Evolutionary conservation across 2,329 filamentous ascomycete genomes (phyloP), one percentile per base, ranked within the genome.

Genomic region (Pseudogymnoascus sp.): DNA sequence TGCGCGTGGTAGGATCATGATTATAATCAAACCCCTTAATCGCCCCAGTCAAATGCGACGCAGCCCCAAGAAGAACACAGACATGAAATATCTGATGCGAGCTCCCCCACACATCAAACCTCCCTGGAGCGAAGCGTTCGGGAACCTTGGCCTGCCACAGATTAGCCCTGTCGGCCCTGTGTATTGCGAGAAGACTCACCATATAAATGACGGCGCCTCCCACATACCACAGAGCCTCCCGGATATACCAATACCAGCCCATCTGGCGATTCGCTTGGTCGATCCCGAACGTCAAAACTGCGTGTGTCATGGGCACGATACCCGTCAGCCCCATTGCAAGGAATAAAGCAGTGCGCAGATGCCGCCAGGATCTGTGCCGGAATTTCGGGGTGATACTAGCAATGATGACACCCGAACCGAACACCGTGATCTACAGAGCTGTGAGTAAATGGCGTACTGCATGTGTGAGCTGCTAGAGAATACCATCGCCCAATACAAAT

Each of bases 401-500:
- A 53, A 53, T 53, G 25, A 53, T 53, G 11, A 53, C 43, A 8
- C 43, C 43, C 22, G 43, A 53, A 12, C 43, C 43, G n/a, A 53
- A 53, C 25, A 53, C 43, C n/a, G 43, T 53, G 43, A 53, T 53
- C 43, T 53, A 25, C 25, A 53, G 43, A 50, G n/a, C 43, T 18
- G 43, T 53, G 43, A 53, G 43, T 53, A 53, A 11, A 33, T n/a
- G n/a, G 43, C 8, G 43, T 11, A 9, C n/a, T 30, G 28, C 8
- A 7, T 47, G 6, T 28, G 12, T 47, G 22, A 28, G 41, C 41
- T 15, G 6, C 9, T n/a, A 53, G 43, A 53, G 25, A 25, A 11
- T 53, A 53, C 43, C 43, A 53, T 53, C 2, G 43, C 43, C 43
- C 43, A 53, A 53, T 53, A 53, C 43, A 53, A 53, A 53, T 53